Conservation (phyloP, 129 eudicot species). For the Pseudognaphalium luteoalbum region DNA sequence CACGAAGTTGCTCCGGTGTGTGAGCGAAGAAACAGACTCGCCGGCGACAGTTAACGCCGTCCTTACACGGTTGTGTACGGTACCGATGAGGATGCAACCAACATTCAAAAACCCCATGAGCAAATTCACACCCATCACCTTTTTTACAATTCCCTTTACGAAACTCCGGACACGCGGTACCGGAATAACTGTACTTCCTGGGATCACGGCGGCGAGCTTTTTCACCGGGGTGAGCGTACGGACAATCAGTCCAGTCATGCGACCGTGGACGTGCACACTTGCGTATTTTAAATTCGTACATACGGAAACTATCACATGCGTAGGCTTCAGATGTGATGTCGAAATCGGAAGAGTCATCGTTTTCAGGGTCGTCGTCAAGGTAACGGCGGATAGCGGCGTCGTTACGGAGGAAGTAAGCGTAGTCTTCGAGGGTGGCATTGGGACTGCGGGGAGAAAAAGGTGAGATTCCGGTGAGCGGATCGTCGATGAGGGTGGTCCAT, state of each 20-base stretch:
- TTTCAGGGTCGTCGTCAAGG: conserved; percentile 37
- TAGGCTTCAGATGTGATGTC: conserved; percentile 45
- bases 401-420: conserved; percentile 43
- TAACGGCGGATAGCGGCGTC: conserved; percentile 56
- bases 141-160: conserved; percentile 70
- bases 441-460: conserved; percentile 40
- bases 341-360: conserved; percentile 19
- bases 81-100: conserved; percentile 84
- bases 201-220: conserved; percentile 89
- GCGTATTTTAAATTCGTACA: conserved; percentile 75
- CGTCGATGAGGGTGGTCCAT: conserved; percentile 38
- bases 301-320: conserved; percentile 63
- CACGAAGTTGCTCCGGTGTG: conserved; percentile 82
- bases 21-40: conserved; percentile 86
- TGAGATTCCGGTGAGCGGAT: conserved; percentile 39
- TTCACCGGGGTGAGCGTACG: conserved; percentile 83
- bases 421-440: conserved; percentile 48
- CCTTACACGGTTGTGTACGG: conserved; percentile 87
- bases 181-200: conserved; percentile 61
- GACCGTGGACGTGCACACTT: conserved; percentile 70
- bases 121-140: conserved; percentile 73
- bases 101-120: conserved; percentile 91
- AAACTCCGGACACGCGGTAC: conserved; percentile 81
- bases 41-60: conserved; percentile 58
- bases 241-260: conserved; percentile 96